Evolutionary conservation across 495 filamentous ascomycete species (phyloP).

Genomic region (Platismatia glauca): DNA sequence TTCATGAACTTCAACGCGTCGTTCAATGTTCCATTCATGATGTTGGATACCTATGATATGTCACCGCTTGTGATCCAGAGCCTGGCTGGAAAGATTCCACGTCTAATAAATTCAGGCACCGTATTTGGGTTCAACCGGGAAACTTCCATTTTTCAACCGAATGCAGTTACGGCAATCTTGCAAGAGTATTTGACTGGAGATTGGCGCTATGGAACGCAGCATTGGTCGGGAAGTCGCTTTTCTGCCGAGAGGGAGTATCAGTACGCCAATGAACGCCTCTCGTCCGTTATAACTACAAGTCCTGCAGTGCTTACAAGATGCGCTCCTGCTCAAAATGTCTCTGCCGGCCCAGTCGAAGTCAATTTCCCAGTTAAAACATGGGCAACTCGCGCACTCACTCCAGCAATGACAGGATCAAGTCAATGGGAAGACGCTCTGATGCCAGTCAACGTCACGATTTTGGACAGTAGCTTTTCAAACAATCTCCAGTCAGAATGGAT

Average conservation of each 20-base stretch:
- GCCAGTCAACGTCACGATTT: slow-evolving; percentile 3
- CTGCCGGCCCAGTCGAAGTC: not conserved
- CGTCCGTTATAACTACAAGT: slow-evolving; percentile 4
- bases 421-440: not conserved
- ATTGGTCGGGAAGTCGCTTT: not conserved
- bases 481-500: slow-evolving; percentile 6
- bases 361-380: slow-evolving; percentile 3
- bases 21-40: not conserved
- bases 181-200: slow-evolving; percentile 8
- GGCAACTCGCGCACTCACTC: not conserved
- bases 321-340: slow-evolving; percentile 2
- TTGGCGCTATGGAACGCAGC: not conserved
- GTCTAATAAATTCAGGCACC: not conserved
- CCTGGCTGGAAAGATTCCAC: slow-evolving; percentile 1
- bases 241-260: slow-evolving; percentile 1
- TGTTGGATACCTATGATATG: not conserved
- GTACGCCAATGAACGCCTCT: not conserved
- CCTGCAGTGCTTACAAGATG: not conserved
- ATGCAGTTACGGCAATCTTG: slow-evolving; percentile 1
- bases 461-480: not conserved
- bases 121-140: not conserved
- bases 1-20: slow-evolving; percentile 6
- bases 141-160: slow-evolving; percentile 1
- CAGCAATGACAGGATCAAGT: not conserved
- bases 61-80: not conserved